Percentiles rank a stretch among this genome's conserved stretches.
Conservation (phyloP, 345 rosid genomes). For the Camelina laxa region DNA sequence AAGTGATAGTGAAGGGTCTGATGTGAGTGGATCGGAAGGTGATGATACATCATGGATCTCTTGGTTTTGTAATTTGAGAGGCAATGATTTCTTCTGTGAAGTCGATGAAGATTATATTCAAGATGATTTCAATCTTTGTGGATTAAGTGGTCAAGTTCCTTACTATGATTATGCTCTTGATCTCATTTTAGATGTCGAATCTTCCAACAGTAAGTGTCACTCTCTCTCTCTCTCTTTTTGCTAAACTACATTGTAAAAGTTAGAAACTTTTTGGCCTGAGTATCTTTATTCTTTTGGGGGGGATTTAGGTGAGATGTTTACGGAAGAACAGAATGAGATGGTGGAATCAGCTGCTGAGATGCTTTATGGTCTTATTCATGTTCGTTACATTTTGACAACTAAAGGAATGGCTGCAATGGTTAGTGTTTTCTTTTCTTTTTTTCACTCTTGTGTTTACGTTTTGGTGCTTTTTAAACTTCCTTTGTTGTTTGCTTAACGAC, state of each 20-base stretch:
- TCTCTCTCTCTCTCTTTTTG: neutral
- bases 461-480: neutral
- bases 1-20: conserved; percentile 84
- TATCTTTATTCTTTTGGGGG: neutral
- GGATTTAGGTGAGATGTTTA: conserved; percentile 85
- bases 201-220: conserved; percentile 80
- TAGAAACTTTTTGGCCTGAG: neutral
- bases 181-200: conserved; percentile 87
- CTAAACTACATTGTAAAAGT: neutral
- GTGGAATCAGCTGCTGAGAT: conserved; percentile 98
- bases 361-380: conserved; percentile 95
- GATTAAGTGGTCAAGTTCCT: conserved; percentile 97
- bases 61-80: conserved; percentile 97
- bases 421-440: neutral
- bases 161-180: conserved; percentile 90
- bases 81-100: conserved; percentile 97
- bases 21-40: conserved; percentile 95
- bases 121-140: conserved; percentile 98
- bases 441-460: neutral
- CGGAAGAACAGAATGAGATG: conserved; percentile 96
- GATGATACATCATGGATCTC: conserved; percentile 99
- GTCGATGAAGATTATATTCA: conserved; percentile 98
- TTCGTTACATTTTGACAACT: conserved; percentile 85
- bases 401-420: conserved; percentile 99
- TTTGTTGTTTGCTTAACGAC: conserved; percentile 17